Base-by-base conservation (phyloP, 768 basidiomycete genomes). In the Myochromella boudieri region DNA sequence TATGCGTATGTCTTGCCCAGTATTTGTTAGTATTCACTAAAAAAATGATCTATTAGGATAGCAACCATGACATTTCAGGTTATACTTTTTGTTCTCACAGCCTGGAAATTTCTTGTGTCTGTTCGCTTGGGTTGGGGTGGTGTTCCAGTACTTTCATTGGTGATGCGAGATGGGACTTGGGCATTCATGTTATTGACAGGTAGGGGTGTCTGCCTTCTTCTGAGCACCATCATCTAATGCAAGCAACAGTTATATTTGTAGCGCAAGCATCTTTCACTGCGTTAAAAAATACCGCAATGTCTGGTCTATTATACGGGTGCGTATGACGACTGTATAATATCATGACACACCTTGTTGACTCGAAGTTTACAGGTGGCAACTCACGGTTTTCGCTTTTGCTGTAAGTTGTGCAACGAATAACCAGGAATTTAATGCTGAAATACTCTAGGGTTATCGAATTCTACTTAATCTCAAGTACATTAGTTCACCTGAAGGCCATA, bases 111-210 rank as follows among this genome's bases (percentile, higher is more conserved):
- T 49, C 40, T 65, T 1, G 21, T 51, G 18, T 62, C 67, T 2
- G 43, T 64, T 6, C 68, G 67, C 32, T 56, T 57, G 1, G 71
- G 71, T 8, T 71, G 69, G 71, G 71, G 69, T 21, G 65, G 70
- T 38, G 64, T 68, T 1, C 75, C 71, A 0, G 54, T 77, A 6
- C 49, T 74, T 10, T 51, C 62, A 4, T 51, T 76, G 36, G 59
- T 77, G 11, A 61, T 73, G 54, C 67, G 69, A 14, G 77, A 78
- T 56, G 70, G 76, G 6, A 67, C 69, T 3, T 69, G 70, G 63
- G 70, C 72, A 1, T 76, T 72, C 56, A 34, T 70, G 24, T 34
- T 70, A 3, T 48, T 75, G 7, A 71, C 73, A 46, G 43, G 76
- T 77, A 50, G n/a, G n/a, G 44, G 59, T 46, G 8, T 17, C 40